These are phyloP conservation scores for Piper longum DNA, from an alignment of 164 flowering plant genomes.

Conservation along the genomic window DNA sequence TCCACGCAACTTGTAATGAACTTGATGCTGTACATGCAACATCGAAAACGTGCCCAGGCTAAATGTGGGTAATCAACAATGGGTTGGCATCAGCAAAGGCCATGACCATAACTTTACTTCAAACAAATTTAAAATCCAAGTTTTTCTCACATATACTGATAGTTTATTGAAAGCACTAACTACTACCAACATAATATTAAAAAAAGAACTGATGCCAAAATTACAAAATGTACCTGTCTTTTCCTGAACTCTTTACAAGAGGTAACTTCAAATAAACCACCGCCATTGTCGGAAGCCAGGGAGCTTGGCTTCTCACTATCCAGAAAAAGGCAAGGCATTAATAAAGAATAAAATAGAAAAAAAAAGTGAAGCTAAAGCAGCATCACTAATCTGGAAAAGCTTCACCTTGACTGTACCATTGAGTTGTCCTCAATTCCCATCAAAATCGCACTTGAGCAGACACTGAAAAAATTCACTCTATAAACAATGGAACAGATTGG, in stretches of 20 bases:
- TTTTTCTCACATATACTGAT: too few species aligned
- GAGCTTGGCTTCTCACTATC: conserved; percentile 51
- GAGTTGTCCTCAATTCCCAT: conserved; percentile 45
- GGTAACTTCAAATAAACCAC: conserved; percentile 8
- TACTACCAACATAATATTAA: too few species aligned
- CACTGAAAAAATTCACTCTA: conserved; percentile 22
- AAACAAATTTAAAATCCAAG: too few species aligned
- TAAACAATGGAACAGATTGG: neutral
- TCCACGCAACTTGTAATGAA: too few species aligned
- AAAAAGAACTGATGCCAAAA: neutral
- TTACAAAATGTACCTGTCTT: conserved; percentile 47
- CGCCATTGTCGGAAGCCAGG: conserved; percentile 23
- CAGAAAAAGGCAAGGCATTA: neutral
- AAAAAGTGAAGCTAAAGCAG: neutral
- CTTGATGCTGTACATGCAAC: too few species aligned
- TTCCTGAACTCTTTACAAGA: conserved; percentile 59
- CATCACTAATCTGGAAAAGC: neutral
- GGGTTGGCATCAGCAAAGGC: too few species aligned
- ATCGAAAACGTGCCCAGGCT: too few species aligned
- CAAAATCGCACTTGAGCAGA: conserved; percentile 74
- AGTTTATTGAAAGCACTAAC: too few species aligned
- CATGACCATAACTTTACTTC: too few species aligned
- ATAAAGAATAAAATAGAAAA: neutral
- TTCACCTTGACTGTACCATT: conserved; percentile 79
- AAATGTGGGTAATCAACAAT: too few species aligned